Evolutionary conservation across 352 stramenopile species (phyloP), one percentile per base, ranked within the genome.

Genomic region (Blastocystis hominis): DNA sequence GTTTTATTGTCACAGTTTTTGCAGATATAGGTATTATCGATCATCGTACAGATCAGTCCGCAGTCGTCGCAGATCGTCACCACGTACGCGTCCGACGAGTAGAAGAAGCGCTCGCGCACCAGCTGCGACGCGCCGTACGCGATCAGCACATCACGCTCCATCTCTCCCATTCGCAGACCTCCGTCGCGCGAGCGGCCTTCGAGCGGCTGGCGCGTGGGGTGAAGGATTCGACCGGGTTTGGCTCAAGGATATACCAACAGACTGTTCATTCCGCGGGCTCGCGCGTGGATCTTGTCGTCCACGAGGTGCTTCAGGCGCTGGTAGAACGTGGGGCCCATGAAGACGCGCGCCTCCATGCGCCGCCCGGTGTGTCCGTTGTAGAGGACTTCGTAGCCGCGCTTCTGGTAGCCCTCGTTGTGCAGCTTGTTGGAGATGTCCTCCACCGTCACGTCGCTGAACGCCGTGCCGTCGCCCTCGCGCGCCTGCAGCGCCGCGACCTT

Each of bases 101-200:
- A 94, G 89, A 99, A 99, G 89, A 99, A 93, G 6, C 97, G 94
- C 92, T 99, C 97, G 88, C 97, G 95, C 88, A 99, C 94, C 91
- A 99, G 98, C 90, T 98, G 98, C 20, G 97, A 96, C 75, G 95
- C 97, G 47, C 97, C 97, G 91, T 99, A 97, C 5, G 95, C 97
- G 89, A 99, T 98, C 72, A 99, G 90, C 90, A 96, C 99, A 94
- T 99, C 97, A 89, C 97, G 96, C 92, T 99, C 97, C 97, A 99
- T 99, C 89, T 99, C 97, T 86, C 97, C 97, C 95, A 99, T 98
- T 72, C 97, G 95, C 89, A 99, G 90, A 89, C 97, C 97, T 91
- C 97, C 97, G 91, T 98, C 96, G 79, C 95, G 92, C 50, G 94
- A 95, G 91, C 97, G 93, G 91, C 97, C 97, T 90, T 99, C 97